Base-by-base conservation (phyloP, 1,284 basidiomycete species). In the Thecaphora frezii region DNA sequence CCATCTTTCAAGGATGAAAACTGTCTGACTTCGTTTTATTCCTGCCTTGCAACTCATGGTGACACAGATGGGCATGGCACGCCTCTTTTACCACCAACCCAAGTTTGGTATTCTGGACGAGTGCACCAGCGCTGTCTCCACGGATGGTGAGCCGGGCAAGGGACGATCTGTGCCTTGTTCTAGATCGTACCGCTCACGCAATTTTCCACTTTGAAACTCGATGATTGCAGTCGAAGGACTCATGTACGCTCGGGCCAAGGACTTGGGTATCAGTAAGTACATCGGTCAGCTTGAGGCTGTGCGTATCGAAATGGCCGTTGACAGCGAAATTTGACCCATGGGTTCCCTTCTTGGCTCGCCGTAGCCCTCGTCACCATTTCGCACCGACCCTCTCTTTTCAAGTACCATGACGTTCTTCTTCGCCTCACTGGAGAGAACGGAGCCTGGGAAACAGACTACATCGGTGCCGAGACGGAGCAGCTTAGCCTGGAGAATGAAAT, bases 221-320 rank as follows among this genome's bases (percentile, higher is more conserved):
- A 37, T n/a, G n/a, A 14, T 18, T 10, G n/a, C 26, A 46, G 92
- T 97, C 21, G 93, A 97, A 78, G 93, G 93, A 0, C 83, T 88
- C 58, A 93, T 98, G 91, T 97, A 97, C 81, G 89, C 94, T 75
- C 87, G 91, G 67, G 89, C 90, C 36, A 97, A 97, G 80, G 84
- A 86, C n/a, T 81, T 92, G 14, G 92, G 89, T 2, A 93, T 97
- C 73, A 96, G 75, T 76, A 28, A 40, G 71, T 73, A 13, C 10
- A 36, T 16, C n/a, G n/a, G n/a, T n/a, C n/a, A n/a, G n/a, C n/a
- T n/a, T n/a, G n/a, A n/a, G n/a, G n/a, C n/a, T n/a, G n/a, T n/a
- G n/a, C n/a, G n/a, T n/a, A n/a, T n/a, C n/a, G n/a, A n/a, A n/a
- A n/a, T n/a, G n/a, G n/a, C n/a, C n/a, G n/a, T n/a, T n/a, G n/a